Conservation (phyloP, 225 moss, liverwort and hornwort genomes). For the Sphagnum tenellum region DNA sequence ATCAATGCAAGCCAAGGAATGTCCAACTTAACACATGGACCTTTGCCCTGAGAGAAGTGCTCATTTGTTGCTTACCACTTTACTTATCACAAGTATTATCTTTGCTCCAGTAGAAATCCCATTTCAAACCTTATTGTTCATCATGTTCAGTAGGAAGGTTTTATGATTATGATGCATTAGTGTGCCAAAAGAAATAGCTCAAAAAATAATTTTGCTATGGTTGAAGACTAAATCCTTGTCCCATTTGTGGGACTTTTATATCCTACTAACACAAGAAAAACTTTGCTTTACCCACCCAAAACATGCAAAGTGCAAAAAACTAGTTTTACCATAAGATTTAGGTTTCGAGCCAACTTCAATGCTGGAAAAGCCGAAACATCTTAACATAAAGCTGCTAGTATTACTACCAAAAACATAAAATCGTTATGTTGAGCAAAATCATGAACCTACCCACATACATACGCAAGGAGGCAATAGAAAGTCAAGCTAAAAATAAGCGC, state of each 20-base stretch:
- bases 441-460: conserved; percentile 38
- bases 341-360: conserved; percentile 78
- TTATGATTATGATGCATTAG: too few relatives aligned
- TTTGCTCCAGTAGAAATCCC: conserved; percentile 30
- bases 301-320: neutral
- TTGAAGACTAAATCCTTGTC: too few relatives aligned
- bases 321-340: conserved; percentile 64
- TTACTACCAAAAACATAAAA: conserved; percentile 73
- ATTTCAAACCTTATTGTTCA: too few relatives aligned
- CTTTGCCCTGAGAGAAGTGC: conserved; percentile 72
- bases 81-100: conserved; percentile 86
- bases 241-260: too few relatives aligned
- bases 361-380: conserved; percentile 59
- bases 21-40: conserved; percentile 64
- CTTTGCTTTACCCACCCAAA: too few relatives aligned
- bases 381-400: conserved; percentile 62
- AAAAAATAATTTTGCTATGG: too few relatives aligned
- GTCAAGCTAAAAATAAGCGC: neutral
- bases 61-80: conserved; percentile 95
- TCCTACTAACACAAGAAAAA: too few relatives aligned
- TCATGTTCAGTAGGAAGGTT: too few relatives aligned
- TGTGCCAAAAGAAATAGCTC: too few relatives aligned
- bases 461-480: neutral
- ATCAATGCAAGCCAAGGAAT: conserved; percentile 97
- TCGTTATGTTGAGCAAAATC: conserved; percentile 78